These are phyloP conservation scores for Thalia dealbata DNA, from an alignment of 176 grass and related monocot genomes.

Conservation along the genomic window DNA sequence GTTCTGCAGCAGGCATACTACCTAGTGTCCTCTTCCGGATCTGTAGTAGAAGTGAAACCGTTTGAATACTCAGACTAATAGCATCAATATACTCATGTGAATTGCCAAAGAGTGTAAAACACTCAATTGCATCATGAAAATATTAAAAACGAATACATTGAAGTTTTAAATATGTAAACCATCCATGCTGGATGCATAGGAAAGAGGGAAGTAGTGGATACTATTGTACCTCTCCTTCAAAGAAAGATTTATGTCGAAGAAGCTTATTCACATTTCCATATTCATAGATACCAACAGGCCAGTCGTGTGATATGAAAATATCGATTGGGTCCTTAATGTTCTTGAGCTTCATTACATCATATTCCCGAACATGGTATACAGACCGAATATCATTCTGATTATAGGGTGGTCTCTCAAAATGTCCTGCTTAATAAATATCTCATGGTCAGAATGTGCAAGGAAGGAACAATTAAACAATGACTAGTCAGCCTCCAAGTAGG, in stretches of 20 bases:
- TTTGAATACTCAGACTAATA: neutral
- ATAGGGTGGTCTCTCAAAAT: constrained; percentile 80
- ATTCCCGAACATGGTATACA: constrained; percentile 80
- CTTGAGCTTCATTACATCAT: constrained; percentile 78
- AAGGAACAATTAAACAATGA: neutral
- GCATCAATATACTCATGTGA: constrained; percentile 1
- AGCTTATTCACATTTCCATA: constrained; percentile 78
- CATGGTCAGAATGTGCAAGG: neutral
- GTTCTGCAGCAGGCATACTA: constrained; percentile 62
- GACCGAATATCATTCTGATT: constrained; percentile 43
- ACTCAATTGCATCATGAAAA: neutral
- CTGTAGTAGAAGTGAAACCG: constrained; percentile 32
- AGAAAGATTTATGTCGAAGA: constrained; percentile 33
- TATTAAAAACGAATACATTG: neutral
- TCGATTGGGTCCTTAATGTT: constrained; percentile 68
- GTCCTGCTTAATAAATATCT: constrained; percentile 35
- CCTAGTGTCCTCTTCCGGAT: constrained; percentile 52
- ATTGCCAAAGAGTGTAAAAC: neutral
- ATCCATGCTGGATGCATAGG: neutral
- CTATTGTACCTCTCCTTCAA: constrained; percentile 50
- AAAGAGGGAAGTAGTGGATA: neutral
- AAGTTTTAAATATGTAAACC: neutral
- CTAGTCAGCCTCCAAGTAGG: neutral
- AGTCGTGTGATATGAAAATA: constrained; percentile 97
- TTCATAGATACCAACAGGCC: constrained; percentile 89